These are phyloP conservation scores for Exophiala oligosperma DNA, from an alignment of 2,329 filamentous ascomycete genomes.

Conservation along the genomic window DNA sequence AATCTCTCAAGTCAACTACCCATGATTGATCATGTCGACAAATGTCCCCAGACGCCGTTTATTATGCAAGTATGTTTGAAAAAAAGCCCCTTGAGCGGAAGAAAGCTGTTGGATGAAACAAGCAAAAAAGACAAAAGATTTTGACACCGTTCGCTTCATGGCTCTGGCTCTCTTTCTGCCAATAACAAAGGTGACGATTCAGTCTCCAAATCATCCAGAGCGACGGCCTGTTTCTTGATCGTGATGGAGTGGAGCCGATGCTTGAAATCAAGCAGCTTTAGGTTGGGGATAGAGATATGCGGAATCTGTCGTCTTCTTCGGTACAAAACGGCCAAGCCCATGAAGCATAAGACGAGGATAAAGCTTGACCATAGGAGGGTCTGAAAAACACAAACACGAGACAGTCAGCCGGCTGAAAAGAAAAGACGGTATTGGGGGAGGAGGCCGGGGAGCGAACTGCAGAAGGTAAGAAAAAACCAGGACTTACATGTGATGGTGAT, in stretches of 20 bases:
- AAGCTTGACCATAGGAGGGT: not conserved
- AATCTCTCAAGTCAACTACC: too few species aligned
- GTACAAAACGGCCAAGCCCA: not conserved
- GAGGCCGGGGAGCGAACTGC: not conserved
- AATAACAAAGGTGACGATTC: slow-evolving; percentile 4
- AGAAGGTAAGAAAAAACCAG: not conserved
- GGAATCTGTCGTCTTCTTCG: not conserved
- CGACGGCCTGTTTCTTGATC: not conserved
- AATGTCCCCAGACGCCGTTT: too few species aligned
- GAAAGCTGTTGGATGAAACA: too few species aligned
- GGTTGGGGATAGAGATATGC: not conserved
- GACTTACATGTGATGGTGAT: slow-evolving; percentile 10
- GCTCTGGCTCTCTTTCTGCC: not conserved
- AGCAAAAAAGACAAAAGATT: too few species aligned
- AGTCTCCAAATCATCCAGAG: not conserved
- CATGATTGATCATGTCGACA: too few species aligned
- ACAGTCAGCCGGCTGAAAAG: too few species aligned
- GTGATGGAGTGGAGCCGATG: not conserved
- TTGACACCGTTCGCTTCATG: not conserved
- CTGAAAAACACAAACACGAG: not conserved
- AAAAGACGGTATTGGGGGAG: too few species aligned
- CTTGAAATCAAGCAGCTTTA: slow-evolving; percentile 2
- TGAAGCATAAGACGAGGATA: not conserved
- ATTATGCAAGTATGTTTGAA: too few species aligned
- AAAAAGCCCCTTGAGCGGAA: too few species aligned